Percentiles rank a stretch among this genome's conserved stretches.
Evolutionary conservation across 177 flowering plant species (phyloP).

Genomic region (Vitis hybrid): DNA sequence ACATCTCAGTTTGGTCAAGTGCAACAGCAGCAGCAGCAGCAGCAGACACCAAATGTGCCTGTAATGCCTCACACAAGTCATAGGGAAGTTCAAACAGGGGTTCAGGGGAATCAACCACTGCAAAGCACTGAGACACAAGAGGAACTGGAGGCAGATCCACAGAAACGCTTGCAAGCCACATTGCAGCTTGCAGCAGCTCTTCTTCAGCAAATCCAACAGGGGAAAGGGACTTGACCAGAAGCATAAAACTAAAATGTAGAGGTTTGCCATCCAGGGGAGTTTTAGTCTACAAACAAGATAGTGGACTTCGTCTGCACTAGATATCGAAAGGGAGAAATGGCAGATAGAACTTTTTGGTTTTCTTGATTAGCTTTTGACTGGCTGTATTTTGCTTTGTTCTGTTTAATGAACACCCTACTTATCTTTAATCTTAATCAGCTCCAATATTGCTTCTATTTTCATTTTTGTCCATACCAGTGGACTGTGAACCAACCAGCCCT

Average conservation of each 20-base stretch:
- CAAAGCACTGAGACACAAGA: constrained; percentile 34
- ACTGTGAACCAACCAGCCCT: background rate
- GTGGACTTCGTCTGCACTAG: background rate
- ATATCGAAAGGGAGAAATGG: background rate
- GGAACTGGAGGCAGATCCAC: constrained; percentile 70
- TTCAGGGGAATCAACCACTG: constrained; percentile 29
- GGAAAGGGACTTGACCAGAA: constrained; percentile 39
- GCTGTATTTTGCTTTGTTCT: background rate
- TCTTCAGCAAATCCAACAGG: constrained; percentile 95
- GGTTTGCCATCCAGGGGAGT: too few species aligned
- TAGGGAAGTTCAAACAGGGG: constrained; percentile 29
- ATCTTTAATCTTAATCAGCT: background rate
- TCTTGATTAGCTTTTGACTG: background rate
- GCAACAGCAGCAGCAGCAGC: constrained; percentile 24
- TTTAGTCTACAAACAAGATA: background rate
- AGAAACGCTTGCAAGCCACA: constrained; percentile 92
- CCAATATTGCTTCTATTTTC: background rate
- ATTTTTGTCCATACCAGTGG: background rate
- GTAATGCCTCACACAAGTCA: constrained; percentile 26
- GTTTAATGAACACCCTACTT: background rate
- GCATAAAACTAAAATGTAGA: background rate
- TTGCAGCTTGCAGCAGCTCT: constrained; percentile 94
- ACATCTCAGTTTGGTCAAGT: constrained; percentile 39
- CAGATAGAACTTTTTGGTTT: background rate
- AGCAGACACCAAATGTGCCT: constrained; percentile 23